These are phyloP conservation scores for Colletotrichum caudatum DNA, from an alignment of 2,329 filamentous ascomycete species.

Conservation along the genomic window DNA sequence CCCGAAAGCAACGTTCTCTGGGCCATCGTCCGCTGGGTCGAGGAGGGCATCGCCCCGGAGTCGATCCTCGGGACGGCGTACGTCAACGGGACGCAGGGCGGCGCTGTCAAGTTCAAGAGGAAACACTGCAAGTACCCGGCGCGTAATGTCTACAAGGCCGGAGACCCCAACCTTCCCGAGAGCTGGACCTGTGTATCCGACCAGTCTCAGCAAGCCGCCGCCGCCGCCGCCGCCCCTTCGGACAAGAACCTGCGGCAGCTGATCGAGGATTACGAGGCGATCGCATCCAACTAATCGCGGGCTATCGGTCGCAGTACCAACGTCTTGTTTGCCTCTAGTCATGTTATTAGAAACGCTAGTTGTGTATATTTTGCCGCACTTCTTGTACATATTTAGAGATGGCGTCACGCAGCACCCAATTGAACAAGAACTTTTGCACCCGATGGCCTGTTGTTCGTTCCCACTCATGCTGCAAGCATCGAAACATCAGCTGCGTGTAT, in stretches of 20 bases:
- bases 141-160: conserved; percentile 48
- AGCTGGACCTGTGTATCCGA: conserved; percentile 41
- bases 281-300: not conserved
- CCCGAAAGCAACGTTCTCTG: conserved; percentile 49
- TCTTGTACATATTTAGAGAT: not conserved
- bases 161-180: conserved; percentile 37
- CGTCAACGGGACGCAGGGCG: conserved; percentile 45
- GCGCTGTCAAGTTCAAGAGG: conserved; percentile 48
- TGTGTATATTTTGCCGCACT: not conserved
- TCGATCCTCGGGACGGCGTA: conserved; percentile 52
- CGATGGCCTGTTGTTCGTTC: too few relatives aligned
- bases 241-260: not conserved
- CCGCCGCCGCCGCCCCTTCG: not conserved
- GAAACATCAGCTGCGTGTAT: too few relatives aligned
- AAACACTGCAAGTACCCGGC: conserved; percentile 52
- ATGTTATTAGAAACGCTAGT: not conserved
- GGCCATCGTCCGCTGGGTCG: conserved; percentile 48
- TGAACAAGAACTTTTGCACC: not conserved
- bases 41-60: conserved; percentile 48
- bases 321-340: not conserved
- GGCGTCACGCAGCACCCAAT: not conserved
- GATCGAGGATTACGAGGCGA: not conserved
- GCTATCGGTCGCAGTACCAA: not conserved
- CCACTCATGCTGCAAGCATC: too few relatives aligned
- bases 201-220: not conserved